These are phyloP conservation scores for Alectoria sarmentosa DNA, from an alignment of 495 filamentous ascomycete species.

Conservation along the genomic window DNA sequence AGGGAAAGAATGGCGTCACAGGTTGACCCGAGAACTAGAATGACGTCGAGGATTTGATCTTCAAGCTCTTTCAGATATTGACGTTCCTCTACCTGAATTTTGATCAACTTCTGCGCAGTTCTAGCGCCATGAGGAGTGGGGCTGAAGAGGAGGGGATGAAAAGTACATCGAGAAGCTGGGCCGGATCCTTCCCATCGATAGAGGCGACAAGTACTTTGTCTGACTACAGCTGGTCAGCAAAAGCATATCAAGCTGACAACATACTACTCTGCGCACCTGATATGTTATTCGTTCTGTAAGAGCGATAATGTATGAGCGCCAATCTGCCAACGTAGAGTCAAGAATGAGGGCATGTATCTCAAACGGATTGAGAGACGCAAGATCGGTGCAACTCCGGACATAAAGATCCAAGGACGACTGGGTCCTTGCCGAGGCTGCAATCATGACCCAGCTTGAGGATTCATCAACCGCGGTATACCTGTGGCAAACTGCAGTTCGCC, in stretches of 20 bases:
- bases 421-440: neutral
- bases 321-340: constrained; percentile 19
- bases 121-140: too few species aligned
- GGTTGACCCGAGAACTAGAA: constrained; percentile 21
- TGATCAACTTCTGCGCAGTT: too few species aligned
- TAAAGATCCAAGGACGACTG: neutral
- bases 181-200: constrained; percentile 5
- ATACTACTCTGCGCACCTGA: constrained; percentile 18
- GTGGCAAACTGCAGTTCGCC: neutral
- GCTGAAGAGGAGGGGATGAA: too few species aligned
- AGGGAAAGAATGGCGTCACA: constrained; percentile 20
- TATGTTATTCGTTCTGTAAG: constrained; percentile 15
- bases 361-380: neutral
- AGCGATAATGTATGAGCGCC: constrained; percentile 22
- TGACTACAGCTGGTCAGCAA: neutral
- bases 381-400: neutral
- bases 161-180: constrained; percentile 6
- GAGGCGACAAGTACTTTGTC: constrained; percentile 14
- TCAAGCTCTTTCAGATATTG: constrained; percentile 26
- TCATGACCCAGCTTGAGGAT: neutral
- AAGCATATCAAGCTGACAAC: neutral
- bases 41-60: constrained; percentile 23
- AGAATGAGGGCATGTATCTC: constrained; percentile 14
- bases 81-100: too few species aligned
- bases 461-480: neutral